A percentile compares a stretch with the other conserved stretches of the same genome.
These are phyloP conservation scores for Saitozyma podzolica DNA, from an alignment of 768 basidiomycete species.

Conservation along the genomic window DNA sequence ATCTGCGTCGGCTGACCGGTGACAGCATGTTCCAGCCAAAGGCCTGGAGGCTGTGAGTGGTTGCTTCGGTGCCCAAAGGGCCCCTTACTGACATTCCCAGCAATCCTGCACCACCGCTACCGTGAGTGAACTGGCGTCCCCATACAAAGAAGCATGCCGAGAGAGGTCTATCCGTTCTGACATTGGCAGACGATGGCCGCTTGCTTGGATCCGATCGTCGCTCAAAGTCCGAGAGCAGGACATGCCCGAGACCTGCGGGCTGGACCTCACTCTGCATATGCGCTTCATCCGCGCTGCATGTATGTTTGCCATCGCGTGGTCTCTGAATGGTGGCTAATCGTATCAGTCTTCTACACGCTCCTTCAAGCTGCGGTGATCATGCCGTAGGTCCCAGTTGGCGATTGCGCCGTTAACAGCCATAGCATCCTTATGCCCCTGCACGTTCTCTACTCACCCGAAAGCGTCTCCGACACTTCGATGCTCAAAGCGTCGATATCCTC, in stretches of 20 bases:
- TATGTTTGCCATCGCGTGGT: slow-evolving; percentile 11
- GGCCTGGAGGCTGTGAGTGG: slow-evolving; percentile 42
- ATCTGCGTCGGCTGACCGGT: no score
- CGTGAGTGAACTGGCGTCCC: slow-evolving; percentile 9
- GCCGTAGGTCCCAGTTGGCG: slow-evolving; percentile 30
- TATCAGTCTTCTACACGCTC: slow-evolving; percentile 46
- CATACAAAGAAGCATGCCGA: neutral
- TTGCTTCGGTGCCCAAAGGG: neutral
- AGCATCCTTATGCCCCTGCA: slow-evolving; percentile 49
- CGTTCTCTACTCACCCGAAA: slow-evolving; percentile 26
- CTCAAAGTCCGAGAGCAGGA: slow-evolving; percentile 43
- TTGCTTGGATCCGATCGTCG: slow-evolving; percentile 44
- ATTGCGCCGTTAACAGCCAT: neutral
- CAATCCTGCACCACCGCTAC: slow-evolving; percentile 36
- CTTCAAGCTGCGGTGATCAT: slow-evolving; percentile 37
- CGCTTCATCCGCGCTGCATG: slow-evolving; percentile 45
- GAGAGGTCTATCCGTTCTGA: neutral
- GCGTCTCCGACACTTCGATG: slow-evolving; percentile 42
- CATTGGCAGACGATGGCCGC: slow-evolving; percentile 35
- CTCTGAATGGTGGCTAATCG: neutral
- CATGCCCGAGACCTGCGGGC: slow-evolving; percentile 47
- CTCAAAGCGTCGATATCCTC: slow-evolving; percentile 44
- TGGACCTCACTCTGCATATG: slow-evolving; percentile 49
- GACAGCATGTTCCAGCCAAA: slow-evolving; percentile 44
- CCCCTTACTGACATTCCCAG: slow-evolving; percentile 18